Percentiles rank a stretch among this genome's conserved stretches.
Conservation (phyloP, 352 stramenopile genomes). For the Pythium myriotylum region DNA sequence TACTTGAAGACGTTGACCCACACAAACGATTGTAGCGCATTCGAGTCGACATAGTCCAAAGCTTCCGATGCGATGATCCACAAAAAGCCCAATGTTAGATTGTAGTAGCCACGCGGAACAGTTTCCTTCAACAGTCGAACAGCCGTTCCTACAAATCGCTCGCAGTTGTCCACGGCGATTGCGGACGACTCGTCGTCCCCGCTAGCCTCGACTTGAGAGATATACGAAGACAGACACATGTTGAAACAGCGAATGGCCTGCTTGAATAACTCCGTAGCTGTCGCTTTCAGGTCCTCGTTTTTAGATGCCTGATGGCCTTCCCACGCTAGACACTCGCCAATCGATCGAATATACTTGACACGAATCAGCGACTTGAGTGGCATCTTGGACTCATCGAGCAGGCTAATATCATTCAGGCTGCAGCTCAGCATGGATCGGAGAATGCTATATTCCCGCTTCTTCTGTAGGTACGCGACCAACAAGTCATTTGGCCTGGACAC, state of each 20-base stretch:
- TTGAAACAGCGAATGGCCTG: conserved; percentile 74
- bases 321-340: conserved; percentile 66
- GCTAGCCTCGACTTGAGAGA: conserved; percentile 39
- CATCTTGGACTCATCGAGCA: conserved; percentile 31
- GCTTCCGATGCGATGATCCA: conserved; percentile 68
- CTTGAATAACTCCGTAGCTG: conserved; percentile 67
- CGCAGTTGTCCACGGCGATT: conserved; percentile 20
- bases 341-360: conserved; percentile 55
- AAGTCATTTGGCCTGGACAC: conserved; percentile 57
- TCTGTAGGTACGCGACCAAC: conserved; percentile 62
- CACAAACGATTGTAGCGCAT: conserved; percentile 64
- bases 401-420: conserved; percentile 60
- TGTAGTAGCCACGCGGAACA: conserved; percentile 53
- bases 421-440: conserved; percentile 70
- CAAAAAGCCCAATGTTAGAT: conserved; percentile 62
- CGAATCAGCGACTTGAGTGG: conserved; percentile 33
- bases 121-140: conserved; percentile 73
- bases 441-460: conserved; percentile 68
- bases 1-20: conserved; percentile 88
- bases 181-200: conserved; percentile 30
- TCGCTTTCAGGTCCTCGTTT: conserved; percentile 33
- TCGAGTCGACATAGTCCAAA: conserved; percentile 38
- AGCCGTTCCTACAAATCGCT: conserved; percentile 68
- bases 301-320: conserved; percentile 53
- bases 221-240: conserved; percentile 66